These are phyloP conservation scores for Citrullus amarus DNA, from an alignment of 306 rosid genomes.

Conservation along the genomic window DNA sequence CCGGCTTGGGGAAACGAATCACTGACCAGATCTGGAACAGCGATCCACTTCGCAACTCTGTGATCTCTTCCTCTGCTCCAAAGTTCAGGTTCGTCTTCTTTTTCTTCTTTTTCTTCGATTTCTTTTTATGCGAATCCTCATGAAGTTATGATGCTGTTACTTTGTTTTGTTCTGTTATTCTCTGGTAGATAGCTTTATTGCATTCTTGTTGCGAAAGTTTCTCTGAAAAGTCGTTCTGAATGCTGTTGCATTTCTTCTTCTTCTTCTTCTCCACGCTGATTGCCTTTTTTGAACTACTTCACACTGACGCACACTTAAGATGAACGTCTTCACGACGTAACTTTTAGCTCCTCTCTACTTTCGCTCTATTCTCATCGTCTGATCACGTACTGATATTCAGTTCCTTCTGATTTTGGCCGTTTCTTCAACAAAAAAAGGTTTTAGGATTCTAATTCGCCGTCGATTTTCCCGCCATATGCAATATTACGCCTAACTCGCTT, in stretches of 20 bases:
- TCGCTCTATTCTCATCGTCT: not conserved
- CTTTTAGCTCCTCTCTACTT: too few relatives aligned
- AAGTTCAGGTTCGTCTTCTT: slow-evolving; percentile 26
- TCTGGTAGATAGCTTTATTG: not conserved
- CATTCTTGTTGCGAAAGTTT: not conserved
- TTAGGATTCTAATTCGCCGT: not conserved
- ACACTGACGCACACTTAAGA: not conserved
- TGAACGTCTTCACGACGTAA: not conserved
- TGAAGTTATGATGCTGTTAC: not conserved
- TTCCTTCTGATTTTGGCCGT: not conserved
- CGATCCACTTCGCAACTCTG: slow-evolving; percentile 11
- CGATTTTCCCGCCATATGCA: not conserved
- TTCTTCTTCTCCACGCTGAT: not conserved
- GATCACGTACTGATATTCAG: not conserved
- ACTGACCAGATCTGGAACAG: slow-evolving; percentile 55
- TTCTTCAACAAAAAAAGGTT: not conserved
- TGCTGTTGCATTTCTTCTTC: not conserved
- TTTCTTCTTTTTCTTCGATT: not conserved
- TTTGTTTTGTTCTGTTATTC: not conserved
- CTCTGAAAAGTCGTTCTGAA: not conserved
- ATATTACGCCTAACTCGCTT: not conserved
- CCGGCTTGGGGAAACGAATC: slow-evolving; percentile 55
- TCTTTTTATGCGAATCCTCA: not conserved
- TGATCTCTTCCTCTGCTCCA: slow-evolving; percentile 18
- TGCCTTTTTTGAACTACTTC: not conserved